Evolutionary conservation across 371 early-diverging fungal genomes (phyloP).

Genomic region (Parasitella parasitica): DNA sequence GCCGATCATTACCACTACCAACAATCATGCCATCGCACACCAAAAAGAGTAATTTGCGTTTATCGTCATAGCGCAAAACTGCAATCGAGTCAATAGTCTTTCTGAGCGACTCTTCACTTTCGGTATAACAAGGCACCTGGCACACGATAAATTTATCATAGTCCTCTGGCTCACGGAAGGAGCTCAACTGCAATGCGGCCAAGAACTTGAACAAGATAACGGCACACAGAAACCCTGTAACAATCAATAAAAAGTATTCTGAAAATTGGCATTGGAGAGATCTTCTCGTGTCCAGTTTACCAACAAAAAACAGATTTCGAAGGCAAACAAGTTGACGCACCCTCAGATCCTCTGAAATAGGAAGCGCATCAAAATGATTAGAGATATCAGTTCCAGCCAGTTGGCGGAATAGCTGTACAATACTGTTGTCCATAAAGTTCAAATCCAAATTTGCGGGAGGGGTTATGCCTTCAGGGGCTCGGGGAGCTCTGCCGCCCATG

Average conservation of each 20-base stretch:
- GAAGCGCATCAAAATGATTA: slow-evolving; percentile 57
- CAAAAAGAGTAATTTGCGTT: slow-evolving; percentile 89
- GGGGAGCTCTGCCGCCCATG: slow-evolving; percentile 42
- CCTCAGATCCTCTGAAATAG: slow-evolving; percentile 34
- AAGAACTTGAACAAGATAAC: slow-evolving; percentile 91
- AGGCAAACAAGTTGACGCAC: slow-evolving; percentile 63
- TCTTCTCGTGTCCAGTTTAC: slow-evolving; percentile 80
- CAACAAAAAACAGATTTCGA: slow-evolving; percentile 76
- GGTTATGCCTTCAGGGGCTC: slow-evolving; percentile 37
- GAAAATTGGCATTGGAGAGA: slow-evolving; percentile 78
- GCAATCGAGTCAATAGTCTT: slow-evolving; percentile 93
- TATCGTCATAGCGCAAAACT: slow-evolving; percentile 84
- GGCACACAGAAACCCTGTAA: slow-evolving; percentile 75
- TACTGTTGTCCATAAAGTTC: slow-evolving; percentile 57
- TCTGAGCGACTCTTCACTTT: slow-evolving; percentile 91
- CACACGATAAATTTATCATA: slow-evolving; percentile 90
- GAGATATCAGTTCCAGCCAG: slow-evolving; percentile 70
- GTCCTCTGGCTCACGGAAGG: slow-evolving; percentile 81
- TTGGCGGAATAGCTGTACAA: slow-evolving; percentile 64
- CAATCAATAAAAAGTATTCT: slow-evolving; percentile 77
- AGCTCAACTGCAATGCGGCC: slow-evolving; percentile 86
- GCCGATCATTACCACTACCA: slow-evolving; percentile 91
- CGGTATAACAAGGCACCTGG: slow-evolving; percentile 95
- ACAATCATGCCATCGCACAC: slow-evolving; percentile 87
- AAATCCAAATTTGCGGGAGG: slow-evolving; percentile 54